phyloP scores from a whole-genome alignment of 2,329 filamentous ascomycete species.

The Venturia nashicola region DNA sequence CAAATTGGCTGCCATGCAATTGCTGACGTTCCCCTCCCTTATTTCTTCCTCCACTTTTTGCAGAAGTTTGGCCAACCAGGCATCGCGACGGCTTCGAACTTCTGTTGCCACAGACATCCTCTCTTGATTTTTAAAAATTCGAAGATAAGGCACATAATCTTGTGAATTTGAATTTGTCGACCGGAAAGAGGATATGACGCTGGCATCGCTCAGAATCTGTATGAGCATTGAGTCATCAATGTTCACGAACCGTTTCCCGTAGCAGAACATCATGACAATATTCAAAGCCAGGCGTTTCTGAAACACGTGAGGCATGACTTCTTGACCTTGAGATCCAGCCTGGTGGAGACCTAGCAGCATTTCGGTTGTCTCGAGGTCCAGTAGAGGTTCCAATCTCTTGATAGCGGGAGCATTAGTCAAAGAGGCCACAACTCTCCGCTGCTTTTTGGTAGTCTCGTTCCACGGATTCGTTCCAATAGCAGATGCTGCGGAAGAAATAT shows the following conservation, averaged over 20 bases:
- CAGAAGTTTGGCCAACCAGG: background rate
- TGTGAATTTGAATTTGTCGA: background rate
- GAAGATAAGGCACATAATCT: background rate
- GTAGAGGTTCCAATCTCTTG: background rate
- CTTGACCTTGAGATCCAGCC: background rate
- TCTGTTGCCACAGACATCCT: background rate
- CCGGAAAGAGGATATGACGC: background rate
- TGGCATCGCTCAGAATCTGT: background rate
- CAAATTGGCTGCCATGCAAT: background rate
- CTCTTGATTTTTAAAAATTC: background rate
- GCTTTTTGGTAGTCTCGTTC: background rate
- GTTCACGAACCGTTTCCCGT: background rate
- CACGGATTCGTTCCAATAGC: background rate
- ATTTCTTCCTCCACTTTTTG: background rate
- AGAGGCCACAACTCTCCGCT: background rate
- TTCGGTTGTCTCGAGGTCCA: background rate
- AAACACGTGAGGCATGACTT: background rate
- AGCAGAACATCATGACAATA: background rate
- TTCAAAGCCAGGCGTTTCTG: background rate
- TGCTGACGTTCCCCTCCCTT: background rate
- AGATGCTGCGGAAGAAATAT: background rate
- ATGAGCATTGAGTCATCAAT: background rate
- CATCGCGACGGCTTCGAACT: background rate
- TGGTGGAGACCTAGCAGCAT: background rate
- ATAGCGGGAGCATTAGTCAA: background rate